Evolutionary conservation across 2,329 filamentous ascomycete species (phyloP), one percentile per base, ranked within the genome.

Genomic region (Cladophialophora bantiana): DNA sequence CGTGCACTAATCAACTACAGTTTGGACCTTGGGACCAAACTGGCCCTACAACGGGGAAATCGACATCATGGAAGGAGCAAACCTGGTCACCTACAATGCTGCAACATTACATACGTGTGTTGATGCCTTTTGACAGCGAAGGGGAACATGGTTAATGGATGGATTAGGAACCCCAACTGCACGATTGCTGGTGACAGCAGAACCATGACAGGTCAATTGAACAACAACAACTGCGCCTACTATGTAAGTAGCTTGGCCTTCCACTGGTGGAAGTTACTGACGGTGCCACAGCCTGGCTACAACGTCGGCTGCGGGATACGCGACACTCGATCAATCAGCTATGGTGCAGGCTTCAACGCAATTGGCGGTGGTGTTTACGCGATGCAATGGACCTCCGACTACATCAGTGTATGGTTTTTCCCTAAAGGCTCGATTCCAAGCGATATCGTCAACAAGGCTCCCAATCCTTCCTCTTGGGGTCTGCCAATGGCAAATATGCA

Each of bases 51-150:
- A 79, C 2, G 89, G 89, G 36, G 89, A 91, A 78, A 90, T 92
- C 71, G 89, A 92, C 75, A 88, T 92, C 71, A 83, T 92, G 69
- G 89, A 92, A 79, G 89, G 88, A 38, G 88, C 90, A 71, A 89
- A 90, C 78, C 78, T 81, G 31, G 82, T 85, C 66, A 75, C 77
- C 1, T 78, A 82, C 67, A 84, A 88, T 74, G 76, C 81, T 50
- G 80, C 91, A 76, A 89, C 88, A 26, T 82, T 93, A 48, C 86
- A 90, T 79, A 89, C 89, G 0, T 75, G 38, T 36, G 59, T 50
- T 6, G 9, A 42, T 13, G 4, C 1, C 36, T 7, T 10, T 3
- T 31, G 35, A 10, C 20, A 31, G 35, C 6, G 15, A 20, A 52
- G 60, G 32, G 50, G 4, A 38, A 48, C 48, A 31, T 18, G 20